Evolutionary conservation across 2,329 filamentous ascomycete genomes (phyloP), one percentile per base, ranked within the genome.

Genomic region (Onygenales sp.): DNA sequence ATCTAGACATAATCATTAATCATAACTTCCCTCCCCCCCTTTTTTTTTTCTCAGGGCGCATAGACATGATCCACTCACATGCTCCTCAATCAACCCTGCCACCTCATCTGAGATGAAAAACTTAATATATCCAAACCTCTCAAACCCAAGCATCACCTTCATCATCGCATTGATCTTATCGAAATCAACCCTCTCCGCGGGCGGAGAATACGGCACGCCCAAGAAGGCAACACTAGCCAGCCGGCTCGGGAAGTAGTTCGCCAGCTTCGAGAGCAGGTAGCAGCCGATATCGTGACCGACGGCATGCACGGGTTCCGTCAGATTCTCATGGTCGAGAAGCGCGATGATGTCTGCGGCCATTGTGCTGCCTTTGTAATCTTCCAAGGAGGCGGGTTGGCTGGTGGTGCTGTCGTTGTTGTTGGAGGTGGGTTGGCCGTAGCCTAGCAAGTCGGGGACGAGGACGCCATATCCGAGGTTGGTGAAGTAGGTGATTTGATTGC

Each of bases 401-500:
- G 64, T 69, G 14, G 59, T 63, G 11, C 9, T 9, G 4, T 48
- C 10, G 31, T 11, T 10, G 14, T 27, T 21, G 14, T 17, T 39
- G 9, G 36, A 39, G 36, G 36, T n/a, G 13, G 13, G 13, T 7
- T 48, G 46, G 33, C 69, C 71, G 46, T 67, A 73, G 1, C 71
- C 70, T 2, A 73, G 63, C 0, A 76, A 61, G 54, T 78, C 75
- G 0, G 67, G 68, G 0, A 65, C 74, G 0, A 78, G 48, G 10
- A 77, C 59, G 0, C 76, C 75, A 52, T 76, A 72, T 1, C 73
- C 74, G 2, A 55, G 36, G 0, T 61, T 51, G 0, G 61, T 57
- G 49, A 77, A 68, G 52, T 66, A 56, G 0, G 52, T 40, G 4
- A 74, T 62, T 52, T 76, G 72, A 51, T 65, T 59, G 3, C 62